Percentiles rank a stretch among this genome's conserved stretches.
Conservation (phyloP, 2,329 filamentous ascomycete genomes). For the Neonectria coccinea region DNA sequence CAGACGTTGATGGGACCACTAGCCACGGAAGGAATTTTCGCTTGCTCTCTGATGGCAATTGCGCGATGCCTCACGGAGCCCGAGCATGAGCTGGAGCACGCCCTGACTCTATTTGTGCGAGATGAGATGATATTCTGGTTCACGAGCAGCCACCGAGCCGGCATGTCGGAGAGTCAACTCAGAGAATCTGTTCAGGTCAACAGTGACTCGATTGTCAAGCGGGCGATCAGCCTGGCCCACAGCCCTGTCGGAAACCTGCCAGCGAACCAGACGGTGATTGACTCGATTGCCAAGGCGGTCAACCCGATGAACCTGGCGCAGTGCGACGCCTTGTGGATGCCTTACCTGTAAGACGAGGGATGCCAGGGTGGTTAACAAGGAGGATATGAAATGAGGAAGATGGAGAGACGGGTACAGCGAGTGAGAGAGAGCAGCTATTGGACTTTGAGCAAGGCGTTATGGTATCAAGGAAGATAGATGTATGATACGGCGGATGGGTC, state of each 20-base stretch:
- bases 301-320: slow-evolving; percentile 90
- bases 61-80: slow-evolving; percentile 93
- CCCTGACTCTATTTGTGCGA: slow-evolving; percentile 92
- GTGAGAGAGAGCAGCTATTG: slow-evolving; percentile 26
- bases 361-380: slow-evolving; percentile 6
- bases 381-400: slow-evolving; percentile 22
- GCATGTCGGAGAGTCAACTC: slow-evolving; percentile 71
- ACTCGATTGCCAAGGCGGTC: slow-evolving; percentile 90
- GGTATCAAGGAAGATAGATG: slow-evolving; percentile 33
- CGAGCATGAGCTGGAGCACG: slow-evolving; percentile 90
- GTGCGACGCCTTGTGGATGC: slow-evolving; percentile 97
- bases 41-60: slow-evolving; percentile 95
- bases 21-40: slow-evolving; percentile 95
- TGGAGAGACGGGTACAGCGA: slow-evolving; percentile 1
- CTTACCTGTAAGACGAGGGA: slow-evolving; percentile 75
- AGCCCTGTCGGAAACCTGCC: slow-evolving; percentile 83
- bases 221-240: slow-evolving; percentile 86
- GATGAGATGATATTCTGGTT: slow-evolving; percentile 99
- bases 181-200: slow-evolving; percentile 86
- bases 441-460: slow-evolving; percentile 48
- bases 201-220: slow-evolving; percentile 90
- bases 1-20: slow-evolving; percentile 97
- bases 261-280: slow-evolving; percentile 96
- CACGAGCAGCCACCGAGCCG: slow-evolving; percentile 76
- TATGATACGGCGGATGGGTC: slow-evolving; percentile 25